Percentiles rank a stretch among this genome's conserved stretches.
Evolutionary conservation across 371 early-diverging fungal species (phyloP).

Genomic region (Mucor plumbeus): DNA sequence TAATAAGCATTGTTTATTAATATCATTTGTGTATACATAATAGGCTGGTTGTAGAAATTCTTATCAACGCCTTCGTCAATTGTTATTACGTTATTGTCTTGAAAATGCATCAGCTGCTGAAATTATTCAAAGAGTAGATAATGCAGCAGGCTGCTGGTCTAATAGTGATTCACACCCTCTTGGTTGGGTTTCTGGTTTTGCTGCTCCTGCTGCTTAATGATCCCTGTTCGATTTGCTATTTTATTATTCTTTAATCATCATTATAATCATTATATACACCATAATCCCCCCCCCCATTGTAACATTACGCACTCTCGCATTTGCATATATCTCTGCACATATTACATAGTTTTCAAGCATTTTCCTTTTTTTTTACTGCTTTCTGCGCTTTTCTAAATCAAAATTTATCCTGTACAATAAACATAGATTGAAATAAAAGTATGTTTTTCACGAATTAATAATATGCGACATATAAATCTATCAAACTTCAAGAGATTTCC

Average conservation of each 20-base stretch:
- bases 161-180: conserved; percentile 4
- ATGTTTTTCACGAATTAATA: neutral
- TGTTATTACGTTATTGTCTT: conserved; percentile 50
- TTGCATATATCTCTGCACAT: neutral
- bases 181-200: conserved; percentile 28
- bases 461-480: neutral
- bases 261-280: neutral
- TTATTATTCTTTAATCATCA: neutral
- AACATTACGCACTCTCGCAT: neutral
- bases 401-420: neutral
- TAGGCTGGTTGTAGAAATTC: conserved; percentile 58
- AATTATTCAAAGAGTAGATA: conserved; percentile 27
- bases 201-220: conserved; percentile 34
- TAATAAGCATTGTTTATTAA: neutral
- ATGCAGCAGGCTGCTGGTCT: conserved; percentile 12
- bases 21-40: conserved; percentile 10
- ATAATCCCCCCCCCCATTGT: neutral
- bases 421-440: neutral
- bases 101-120: conserved; percentile 26
- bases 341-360: neutral
- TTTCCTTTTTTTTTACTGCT: too few relatives aligned
- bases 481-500: neutral
- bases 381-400: too few relatives aligned
- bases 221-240: too few relatives aligned
- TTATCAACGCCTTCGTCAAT: conserved; percentile 58